Base-by-base conservation (phyloP, 2,329 filamentous ascomycete species). In the Exserohilum rostratum region DNA sequence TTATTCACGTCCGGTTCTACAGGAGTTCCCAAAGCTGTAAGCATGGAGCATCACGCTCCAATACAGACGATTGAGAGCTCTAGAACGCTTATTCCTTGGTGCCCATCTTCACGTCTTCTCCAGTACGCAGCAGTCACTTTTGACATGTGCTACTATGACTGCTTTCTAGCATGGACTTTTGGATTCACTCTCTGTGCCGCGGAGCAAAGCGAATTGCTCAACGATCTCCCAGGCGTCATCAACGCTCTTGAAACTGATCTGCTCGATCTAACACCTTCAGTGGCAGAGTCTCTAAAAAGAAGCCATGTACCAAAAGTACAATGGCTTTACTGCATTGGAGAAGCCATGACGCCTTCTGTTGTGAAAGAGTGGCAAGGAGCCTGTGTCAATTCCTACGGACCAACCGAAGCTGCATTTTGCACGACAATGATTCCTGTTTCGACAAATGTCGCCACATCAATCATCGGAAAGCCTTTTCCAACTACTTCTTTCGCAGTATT, bases 61-160 rank as follows among this genome's bases (percentile, higher is more conserved):
- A 62, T 78, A 1, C 76, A 78, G 34, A 79, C 77, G 0, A 70
- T 79, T 33, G 68, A 72, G 37, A 75, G 70, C 43, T 78, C 77
- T 2, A 66, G 68, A 47, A 50, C 61, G 1, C 49, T 76, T 6
- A 64, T 79, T n/a, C 77, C 77, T 9, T 79, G 77, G 77, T 67
- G 58, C 9, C 30, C 59, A 18, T 58, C 66, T 17, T 77, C 76
- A 12, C 67, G 75, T 33, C 63, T 79, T 7, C 58, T 79, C 10
- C 77, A 79, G 53, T 79, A 78, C 54, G 77, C 77, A 29, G 76
- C 76, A 10, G 70, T 67, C 4, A 77, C 75, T 7, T 78, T 78
- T 52, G 77, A 79, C 53, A 79, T 79, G 77, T 79, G 77, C 53
- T 79, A 79, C 55, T 79, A 77, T 48, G 77, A 79, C 57, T 79